A percentile compares a stretch with the other conserved stretches of the same genome.
Conservation (phyloP, 23 red algal species). For the Gracilaria caudata region DNA sequence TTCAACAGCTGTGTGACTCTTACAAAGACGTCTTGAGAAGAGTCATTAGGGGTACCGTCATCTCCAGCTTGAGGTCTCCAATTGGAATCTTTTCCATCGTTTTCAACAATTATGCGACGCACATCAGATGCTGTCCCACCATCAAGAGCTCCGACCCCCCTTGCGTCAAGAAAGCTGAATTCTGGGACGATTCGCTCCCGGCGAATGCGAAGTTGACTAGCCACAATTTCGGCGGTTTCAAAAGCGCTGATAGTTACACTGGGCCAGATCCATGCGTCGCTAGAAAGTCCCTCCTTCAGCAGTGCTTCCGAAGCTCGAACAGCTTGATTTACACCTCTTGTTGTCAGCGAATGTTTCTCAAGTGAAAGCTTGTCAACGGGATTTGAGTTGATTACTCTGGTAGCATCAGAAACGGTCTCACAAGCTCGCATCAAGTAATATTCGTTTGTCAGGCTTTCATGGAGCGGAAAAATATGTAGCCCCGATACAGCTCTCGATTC, state of each 20-base stretch:
- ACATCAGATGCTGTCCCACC: constrained; percentile 43
- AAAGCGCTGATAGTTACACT: constrained; percentile 62
- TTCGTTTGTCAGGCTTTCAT: constrained; percentile 64
- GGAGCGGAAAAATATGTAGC: constrained; percentile 67
- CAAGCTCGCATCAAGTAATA: constrained; percentile 88
- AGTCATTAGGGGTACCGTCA: constrained; percentile 94
- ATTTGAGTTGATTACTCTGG: constrained; percentile 66
- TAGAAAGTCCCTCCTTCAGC: constrained; percentile 29
- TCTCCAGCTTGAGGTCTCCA: constrained; percentile 73
- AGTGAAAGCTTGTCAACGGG: constrained; percentile 82
- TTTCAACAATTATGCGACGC: constrained; percentile 18
- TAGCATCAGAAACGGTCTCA: constrained; percentile 69
- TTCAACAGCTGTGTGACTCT: constrained; percentile 78
- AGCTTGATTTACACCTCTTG: constrained; percentile 53
- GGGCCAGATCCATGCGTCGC: constrained; percentile 85
- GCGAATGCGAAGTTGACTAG: constrained; percentile 49
- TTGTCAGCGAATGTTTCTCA: constrained; percentile 65
- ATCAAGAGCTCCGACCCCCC: constrained; percentile 82
- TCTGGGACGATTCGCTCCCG: constrained; percentile 86
- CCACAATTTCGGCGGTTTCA: constrained; percentile 83
- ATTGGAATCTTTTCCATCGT: constrained; percentile 40
- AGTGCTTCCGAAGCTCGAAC: constrained; percentile 44
- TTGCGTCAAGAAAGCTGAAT: constrained; percentile 77
- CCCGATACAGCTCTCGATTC: constrained; percentile 50
- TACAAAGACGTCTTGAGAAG: constrained; percentile 83